Percentiles rank a stretch among this genome's conserved stretches.
Evolutionary conservation across 108 stramenopile genomes (phyloP).

Genomic region (Epipyxis sp.): DNA sequence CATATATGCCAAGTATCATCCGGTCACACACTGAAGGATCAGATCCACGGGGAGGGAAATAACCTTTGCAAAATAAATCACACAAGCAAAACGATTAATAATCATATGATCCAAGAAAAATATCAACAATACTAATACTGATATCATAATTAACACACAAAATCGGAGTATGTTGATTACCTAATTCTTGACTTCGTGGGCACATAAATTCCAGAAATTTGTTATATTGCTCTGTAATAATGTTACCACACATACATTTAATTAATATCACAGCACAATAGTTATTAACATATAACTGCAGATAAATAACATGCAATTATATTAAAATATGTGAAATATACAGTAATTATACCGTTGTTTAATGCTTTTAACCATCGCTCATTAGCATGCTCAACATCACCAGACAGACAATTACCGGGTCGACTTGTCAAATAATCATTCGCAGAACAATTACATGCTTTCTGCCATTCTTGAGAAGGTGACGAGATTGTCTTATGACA

Average conservation of each 20-base stretch:
- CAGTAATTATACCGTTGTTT: not conserved
- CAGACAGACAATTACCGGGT: not conserved
- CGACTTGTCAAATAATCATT: not conserved
- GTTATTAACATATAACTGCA: no score
- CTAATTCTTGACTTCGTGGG: not conserved
- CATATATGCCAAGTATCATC: conserved; percentile 37
- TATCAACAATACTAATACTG: no score
- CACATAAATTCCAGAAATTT: conserved; percentile 34
- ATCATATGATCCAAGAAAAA: no score
- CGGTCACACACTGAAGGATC: conserved; percentile 17
- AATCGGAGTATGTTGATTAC: no score
- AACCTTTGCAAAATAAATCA: no score
- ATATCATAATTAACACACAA: no score
- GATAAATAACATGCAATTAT: no score
- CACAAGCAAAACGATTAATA: no score
- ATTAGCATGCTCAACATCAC: not conserved
- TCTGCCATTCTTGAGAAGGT: not conserved
- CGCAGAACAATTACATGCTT: not conserved
- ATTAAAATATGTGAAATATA: no score
- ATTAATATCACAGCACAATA: no score
- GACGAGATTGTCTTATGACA: not conserved
- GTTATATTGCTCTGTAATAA: not conserved
- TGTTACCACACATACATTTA: no score
- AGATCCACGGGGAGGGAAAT: conserved; percentile 16
- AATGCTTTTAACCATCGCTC: not conserved